Evolutionary conservation across 2,329 filamentous ascomycete genomes (phyloP).

Genomic region (Colletotrichum sp.): DNA sequence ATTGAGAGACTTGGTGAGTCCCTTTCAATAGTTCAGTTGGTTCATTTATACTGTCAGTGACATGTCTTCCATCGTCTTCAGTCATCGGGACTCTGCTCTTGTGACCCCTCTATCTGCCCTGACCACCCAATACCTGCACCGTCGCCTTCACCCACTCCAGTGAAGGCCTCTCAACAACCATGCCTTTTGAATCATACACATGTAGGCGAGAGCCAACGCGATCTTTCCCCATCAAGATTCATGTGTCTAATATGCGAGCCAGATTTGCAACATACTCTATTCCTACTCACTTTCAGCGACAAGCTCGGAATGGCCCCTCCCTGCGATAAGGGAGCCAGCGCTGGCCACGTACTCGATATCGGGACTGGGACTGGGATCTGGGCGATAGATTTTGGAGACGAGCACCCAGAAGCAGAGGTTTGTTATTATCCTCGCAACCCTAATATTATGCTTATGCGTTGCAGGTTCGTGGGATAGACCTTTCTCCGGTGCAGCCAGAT

Average conservation of each 20-base stretch:
- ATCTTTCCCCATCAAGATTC: neutral
- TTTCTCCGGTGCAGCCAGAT: constrained; percentile 20
- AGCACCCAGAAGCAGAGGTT: constrained; percentile 29
- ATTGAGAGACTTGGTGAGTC: neutral
- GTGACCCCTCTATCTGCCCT: neutral
- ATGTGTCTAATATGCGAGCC: neutral
- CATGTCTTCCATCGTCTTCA: neutral
- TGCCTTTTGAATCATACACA: neutral
- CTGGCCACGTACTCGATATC: constrained; percentile 27
- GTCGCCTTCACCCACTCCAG: neutral
- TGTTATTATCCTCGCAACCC: neutral
- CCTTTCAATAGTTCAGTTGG: neutral
- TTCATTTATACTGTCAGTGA: neutral
- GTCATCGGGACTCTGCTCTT: neutral
- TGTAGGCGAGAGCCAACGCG: neutral
- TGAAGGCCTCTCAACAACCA: neutral
- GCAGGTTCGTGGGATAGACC: constrained; percentile 39
- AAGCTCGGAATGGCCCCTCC: neutral
- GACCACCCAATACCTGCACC: neutral
- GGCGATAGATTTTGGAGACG: constrained; percentile 36
- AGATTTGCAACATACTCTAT: neutral
- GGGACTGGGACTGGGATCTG: neutral
- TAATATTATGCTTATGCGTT: neutral
- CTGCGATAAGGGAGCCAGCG: neutral
- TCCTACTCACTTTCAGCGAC: neutral